Base-by-base conservation (phyloP, 345 rosid genomes). In the Citrus glauca region DNA sequence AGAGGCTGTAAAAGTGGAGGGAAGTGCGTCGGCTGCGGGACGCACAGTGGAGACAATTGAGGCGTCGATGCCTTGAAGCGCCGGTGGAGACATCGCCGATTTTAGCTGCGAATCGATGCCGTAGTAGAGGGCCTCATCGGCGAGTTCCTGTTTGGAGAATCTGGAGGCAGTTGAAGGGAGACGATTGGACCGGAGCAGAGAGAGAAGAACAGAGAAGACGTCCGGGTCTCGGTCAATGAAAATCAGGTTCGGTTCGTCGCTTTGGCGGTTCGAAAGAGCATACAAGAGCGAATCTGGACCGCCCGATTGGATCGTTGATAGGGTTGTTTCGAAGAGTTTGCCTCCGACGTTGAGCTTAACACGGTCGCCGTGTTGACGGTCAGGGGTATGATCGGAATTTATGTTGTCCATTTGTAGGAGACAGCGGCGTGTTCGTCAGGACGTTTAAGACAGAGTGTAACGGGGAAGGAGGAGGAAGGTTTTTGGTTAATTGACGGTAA, bases 141-240 rank as follows among this genome's bases (percentile, higher is more conserved):
- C 87, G 79, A 95, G 91, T 80, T 94, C 97, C 65, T 91, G 98
- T 63, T 87, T 88, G 79, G 97, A 93, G 82, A 92, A 93, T 56
- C 81, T 80, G 42, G 66, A 53, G 74, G 90, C 86, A 40, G 88
- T 81, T 68, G 99, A 88, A 17, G 96, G 97, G 37, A 93, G 89
- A 55, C 87, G 87, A 63, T 83, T 82, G 28, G 97, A 85, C 16
- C 99, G 96, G 80, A 95, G 93, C 55, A 95, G 90, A 59, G 88
- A 88, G 75, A 95, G 96, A 61, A 95, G 86, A 62, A 86, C 91
- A 40, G 99, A 86, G 91, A 95, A 95, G 40, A 96, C 84, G 65
- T 94, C 95, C 13, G 99, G 97, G 77, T 96, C 99, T 4, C 99
- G 98, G 83, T 96, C 99, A 61, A 94, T 88, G 84, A 95, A 95